Base-by-base conservation (phyloP, 495 filamentous ascomycete species). In the Talaromyces ruber region DNA sequence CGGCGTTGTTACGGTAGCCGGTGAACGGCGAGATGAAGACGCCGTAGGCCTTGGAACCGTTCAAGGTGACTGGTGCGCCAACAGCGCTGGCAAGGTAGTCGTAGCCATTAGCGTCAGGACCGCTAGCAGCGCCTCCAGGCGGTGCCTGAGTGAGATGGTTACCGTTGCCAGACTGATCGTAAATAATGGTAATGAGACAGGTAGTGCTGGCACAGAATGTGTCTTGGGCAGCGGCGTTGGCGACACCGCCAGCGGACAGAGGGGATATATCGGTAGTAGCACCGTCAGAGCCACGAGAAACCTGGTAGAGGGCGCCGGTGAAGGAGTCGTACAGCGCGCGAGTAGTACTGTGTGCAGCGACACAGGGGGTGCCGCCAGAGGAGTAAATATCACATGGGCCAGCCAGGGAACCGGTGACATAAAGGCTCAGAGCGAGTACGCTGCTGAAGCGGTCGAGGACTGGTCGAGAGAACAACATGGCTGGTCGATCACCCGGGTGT, bases 301-400 rank as follows among this genome's bases (percentile, higher is more conserved):
- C 79, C 57, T 86, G 80, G 67, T 86, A 86, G 22, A 86, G 80
- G 2, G 78, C 30, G 29, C 82, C 80, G 21, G 16, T 70, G 67
- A 73, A 86, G 60, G 71, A 66, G 59, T 68, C 77, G 66, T 84
- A 86, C 26, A 86, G 65, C 58, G 81, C 80, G n/a, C 83, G 81
- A 66, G 82, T 84, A 62, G 82, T 84, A 70, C 81, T 82, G 71
- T 84, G 82, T 2, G 82, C 82, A 3, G 82, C 82, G 60, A 85
- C 65, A 62, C 82, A 85, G 60, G 82, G 79, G 3, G 81, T 82
- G 64, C 71, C 69, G 6, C 80, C 80, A 3, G 77, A 70, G 30
- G 74, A 30, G 69, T 84, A 85, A 64, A 85, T 74, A 59, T 85
- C 82, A 61, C 82, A 85, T 26, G 82, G 81, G 16, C 72, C 80